Conservation (phyloP, 2,329 filamentous ascomycete genomes). For the Sclerotinia borealis region DNA sequence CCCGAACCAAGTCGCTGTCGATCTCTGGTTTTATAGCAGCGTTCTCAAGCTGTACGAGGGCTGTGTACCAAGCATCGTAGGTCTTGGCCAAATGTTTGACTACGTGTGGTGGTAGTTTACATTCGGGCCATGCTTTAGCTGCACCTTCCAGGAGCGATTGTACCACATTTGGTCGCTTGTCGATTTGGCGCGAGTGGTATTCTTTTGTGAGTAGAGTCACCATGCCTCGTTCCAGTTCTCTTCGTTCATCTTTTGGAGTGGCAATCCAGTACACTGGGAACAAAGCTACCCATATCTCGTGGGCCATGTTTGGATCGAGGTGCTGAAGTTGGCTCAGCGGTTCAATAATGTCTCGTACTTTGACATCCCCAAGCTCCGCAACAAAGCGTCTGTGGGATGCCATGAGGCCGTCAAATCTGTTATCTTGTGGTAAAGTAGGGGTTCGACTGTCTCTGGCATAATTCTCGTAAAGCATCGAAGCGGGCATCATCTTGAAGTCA, state of each 20-base stretch:
- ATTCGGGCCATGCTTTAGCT: slow-evolving; percentile 75
- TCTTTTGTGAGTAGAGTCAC: slow-evolving; percentile 90
- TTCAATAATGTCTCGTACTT: slow-evolving; percentile 81
- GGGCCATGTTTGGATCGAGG: slow-evolving; percentile 71
- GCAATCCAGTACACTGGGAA: slow-evolving; percentile 95
- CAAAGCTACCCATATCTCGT: slow-evolving; percentile 83
- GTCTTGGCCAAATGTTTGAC: slow-evolving; percentile 92
- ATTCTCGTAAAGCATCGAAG: slow-evolving; percentile 66
- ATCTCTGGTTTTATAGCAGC: slow-evolving; percentile 71
- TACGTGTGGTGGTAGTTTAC: slow-evolving; percentile 91
- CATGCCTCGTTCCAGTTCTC: slow-evolving; percentile 84
- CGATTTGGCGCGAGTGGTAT: slow-evolving; percentile 88
- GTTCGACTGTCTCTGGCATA: slow-evolving; percentile 64
- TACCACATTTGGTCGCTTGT: slow-evolving; percentile 91
- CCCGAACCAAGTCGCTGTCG: slow-evolving; percentile 76
- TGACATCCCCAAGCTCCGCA: slow-evolving; percentile 75
- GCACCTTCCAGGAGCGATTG: slow-evolving; percentile 86
- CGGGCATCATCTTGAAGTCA: slow-evolving; percentile 73
- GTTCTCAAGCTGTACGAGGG: slow-evolving; percentile 82
- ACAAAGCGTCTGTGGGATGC: slow-evolving; percentile 76
- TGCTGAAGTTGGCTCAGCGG: slow-evolving; percentile 91
- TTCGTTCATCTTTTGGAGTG: slow-evolving; percentile 77
- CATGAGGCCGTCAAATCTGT: slow-evolving; percentile 75
- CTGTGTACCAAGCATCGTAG: slow-evolving; percentile 97
- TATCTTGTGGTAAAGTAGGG: slow-evolving; percentile 68